Evolutionary conservation across 2,329 filamentous ascomycete species (phyloP), one percentile per base, ranked within the genome.

Genomic region (Xylariales sp.): DNA sequence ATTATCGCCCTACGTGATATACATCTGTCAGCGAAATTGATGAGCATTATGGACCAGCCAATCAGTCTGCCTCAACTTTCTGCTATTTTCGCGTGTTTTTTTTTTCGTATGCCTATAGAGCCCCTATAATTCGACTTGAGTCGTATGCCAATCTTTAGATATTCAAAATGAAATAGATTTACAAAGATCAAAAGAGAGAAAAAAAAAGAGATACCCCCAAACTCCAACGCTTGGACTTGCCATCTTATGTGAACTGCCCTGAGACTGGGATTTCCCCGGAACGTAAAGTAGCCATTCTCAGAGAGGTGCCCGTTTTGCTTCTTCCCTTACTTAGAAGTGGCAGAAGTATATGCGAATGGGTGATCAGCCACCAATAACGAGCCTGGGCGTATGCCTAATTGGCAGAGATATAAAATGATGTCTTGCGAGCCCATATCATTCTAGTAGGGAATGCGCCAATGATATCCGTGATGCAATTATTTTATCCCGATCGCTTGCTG

Each of bases 351-450:
- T 34, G 28, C 55, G 34, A 55, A 55, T 3, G 58, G 56, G 16
- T 62, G 58, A 56, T 43, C 32, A 45, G 32, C 41, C 48, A 41
- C 48, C 36, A 5, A 5, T 54, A 5, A 23, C 59, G 12, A 34
- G 30, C 23, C 9, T 55, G 16, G 30, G 48, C 23, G 14, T 49
- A 28, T 36, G 46, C 62, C 32, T 46, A 56, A 18, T 9, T 43
- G 36, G 39, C 30, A 54, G 45, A 46, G 18, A 32, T 36, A 36
- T 18, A 49, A 43, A 54, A 45, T 18, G 18, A 55, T 62, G 56
- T 69, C 68, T 69, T 62, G 62, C 62, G 68, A 70, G 39, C 50
- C 39, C 43, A 54, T 39, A 63, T 54, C 46, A 62, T 48, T 60
- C 53, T 67, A 64, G 6, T 46, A 46, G 12, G 48, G 54, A 46